Conservation (phyloP, 1,284 basidiomycete genomes). For the Apiotrichum gracile region DNA sequence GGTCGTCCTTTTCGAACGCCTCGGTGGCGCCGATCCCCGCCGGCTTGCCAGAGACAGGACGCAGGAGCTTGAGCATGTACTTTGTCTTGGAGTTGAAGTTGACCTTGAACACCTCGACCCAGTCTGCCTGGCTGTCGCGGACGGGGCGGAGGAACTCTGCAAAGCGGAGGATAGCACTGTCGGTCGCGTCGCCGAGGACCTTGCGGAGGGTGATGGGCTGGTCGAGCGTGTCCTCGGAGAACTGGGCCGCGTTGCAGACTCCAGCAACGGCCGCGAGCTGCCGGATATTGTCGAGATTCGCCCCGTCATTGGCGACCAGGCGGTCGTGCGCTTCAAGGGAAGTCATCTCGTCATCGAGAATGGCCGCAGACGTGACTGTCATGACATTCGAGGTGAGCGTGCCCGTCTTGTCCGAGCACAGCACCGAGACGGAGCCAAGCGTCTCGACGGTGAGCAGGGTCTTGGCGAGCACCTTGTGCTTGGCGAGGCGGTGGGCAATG, state of each 20-base stretch:
- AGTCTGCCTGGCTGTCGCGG: constrained; percentile 34
- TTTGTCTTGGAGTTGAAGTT: constrained; percentile 64
- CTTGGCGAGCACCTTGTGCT: constrained; percentile 58
- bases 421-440: constrained; percentile 55
- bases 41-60: background rate
- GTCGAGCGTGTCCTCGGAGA: constrained; percentile 47
- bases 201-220: constrained; percentile 49
- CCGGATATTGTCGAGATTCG: constrained; percentile 12
- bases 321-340: constrained; percentile 35
- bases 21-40: constrained; percentile 9
- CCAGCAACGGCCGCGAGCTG: constrained; percentile 52
- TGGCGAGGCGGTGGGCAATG: constrained; percentile 54
- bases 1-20: constrained; percentile 20
- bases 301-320: constrained; percentile 17
- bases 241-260: constrained; percentile 60
- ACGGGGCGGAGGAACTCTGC: constrained; percentile 51
- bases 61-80: constrained; percentile 55
- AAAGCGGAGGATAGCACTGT: constrained; percentile 59
- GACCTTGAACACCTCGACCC: constrained; percentile 45
- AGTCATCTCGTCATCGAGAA: constrained; percentile 46
- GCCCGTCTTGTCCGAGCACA: constrained; percentile 59
- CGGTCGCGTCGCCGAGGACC: constrained; percentile 60
- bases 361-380: constrained; percentile 50
- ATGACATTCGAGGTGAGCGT: constrained; percentile 51
- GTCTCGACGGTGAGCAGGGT: constrained; percentile 59